Base-by-base conservation (phyloP, 129 eudicot genomes). In the Ambrosia artemisiifolia region DNA sequence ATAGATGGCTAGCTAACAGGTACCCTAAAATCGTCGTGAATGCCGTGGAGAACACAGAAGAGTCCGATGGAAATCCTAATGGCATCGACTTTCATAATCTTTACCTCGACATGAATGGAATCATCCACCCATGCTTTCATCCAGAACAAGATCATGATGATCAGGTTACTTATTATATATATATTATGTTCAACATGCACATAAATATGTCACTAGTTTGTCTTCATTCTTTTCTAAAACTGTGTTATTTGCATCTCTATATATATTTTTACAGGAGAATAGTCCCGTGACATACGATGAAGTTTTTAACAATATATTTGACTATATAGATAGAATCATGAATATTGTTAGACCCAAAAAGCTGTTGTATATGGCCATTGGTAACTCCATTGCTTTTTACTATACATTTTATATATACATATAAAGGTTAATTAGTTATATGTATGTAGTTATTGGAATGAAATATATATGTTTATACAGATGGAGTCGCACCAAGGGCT, bases 111-210 rank as follows among this genome's bases (percentile, higher is more conserved):
- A 86, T 86, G 92, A 89, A 89, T 43, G 92, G 88, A 13, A 86
- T 86, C 4, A 89, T 89, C 7, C 96, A 89, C 44, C 86, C 90
- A 1, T 89, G 96, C 53, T 89, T 89, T 66, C 96, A 89, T 35
- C 96, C 92, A 0, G 85, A 89, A 10, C 76, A 84, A 30, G 38
- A 75, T 13, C 77, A 84, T 34, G 36, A 75, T 13, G 77, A 40
- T 40, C 11, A 80, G 13, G 66, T 18, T 34, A 1, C 55, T 54
- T 17, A 13, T 62, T 1, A 6, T 40, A 40, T 40, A 5, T 6
- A 0, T 40, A 40, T 40, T 40, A n/a, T n/a, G n/a, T n/a, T n/a
- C n/a, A n/a, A n/a, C n/a, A n/a, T n/a, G n/a, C n/a, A n/a, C n/a
- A n/a, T n/a, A n/a, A n/a, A n/a, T n/a, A n/a, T n/a, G n/a, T n/a